Conservation (phyloP, 2,329 filamentous ascomycete species). For the Dryadomyces sulphureus region DNA sequence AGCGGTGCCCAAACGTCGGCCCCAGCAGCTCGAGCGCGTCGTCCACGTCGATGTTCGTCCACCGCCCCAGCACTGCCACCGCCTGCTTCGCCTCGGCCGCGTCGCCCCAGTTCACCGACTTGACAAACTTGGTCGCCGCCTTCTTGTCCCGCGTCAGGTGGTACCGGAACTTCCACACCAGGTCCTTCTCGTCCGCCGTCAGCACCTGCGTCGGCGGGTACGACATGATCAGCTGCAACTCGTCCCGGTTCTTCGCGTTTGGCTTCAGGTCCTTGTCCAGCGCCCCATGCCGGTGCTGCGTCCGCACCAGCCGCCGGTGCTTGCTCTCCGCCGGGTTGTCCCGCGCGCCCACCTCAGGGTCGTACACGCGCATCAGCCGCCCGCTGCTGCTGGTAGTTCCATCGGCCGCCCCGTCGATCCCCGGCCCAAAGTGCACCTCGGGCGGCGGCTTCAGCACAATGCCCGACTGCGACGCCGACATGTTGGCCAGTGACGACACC, state of each 20-base stretch:
- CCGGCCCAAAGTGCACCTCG: constrained; percentile 79
- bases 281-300: constrained; percentile 78
- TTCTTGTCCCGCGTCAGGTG: constrained; percentile 85
- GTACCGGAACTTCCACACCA: constrained; percentile 95
- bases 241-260: constrained; percentile 88
- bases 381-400: constrained; percentile 23
- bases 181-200: constrained; percentile 81
- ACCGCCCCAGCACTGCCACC: constrained; percentile 76
- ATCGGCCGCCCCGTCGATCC: constrained; percentile 33
- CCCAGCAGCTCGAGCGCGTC: constrained; percentile 90
- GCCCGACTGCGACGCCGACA: constrained; percentile 48
- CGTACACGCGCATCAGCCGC: constrained; percentile 72
- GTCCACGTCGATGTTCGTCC: constrained; percentile 94
- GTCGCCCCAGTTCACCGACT: constrained; percentile 38
- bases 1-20: constrained; percentile 76
- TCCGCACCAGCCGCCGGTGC: constrained; percentile 80
- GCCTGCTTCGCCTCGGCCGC: constrained; percentile 48
- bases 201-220: constrained; percentile 86
- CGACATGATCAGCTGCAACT: constrained; percentile 78
- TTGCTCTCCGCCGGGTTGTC: constrained; percentile 95
- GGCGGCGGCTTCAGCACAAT: constrained; percentile 66
- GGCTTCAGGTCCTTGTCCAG: constrained; percentile 91
- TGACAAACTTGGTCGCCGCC: constrained; percentile 91
- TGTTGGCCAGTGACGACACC: constrained; percentile 57
- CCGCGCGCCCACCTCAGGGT: constrained; percentile 75